Conservation (phyloP, 768 basidiomycete genomes). For the Xerocomellus amylosporus region DNA sequence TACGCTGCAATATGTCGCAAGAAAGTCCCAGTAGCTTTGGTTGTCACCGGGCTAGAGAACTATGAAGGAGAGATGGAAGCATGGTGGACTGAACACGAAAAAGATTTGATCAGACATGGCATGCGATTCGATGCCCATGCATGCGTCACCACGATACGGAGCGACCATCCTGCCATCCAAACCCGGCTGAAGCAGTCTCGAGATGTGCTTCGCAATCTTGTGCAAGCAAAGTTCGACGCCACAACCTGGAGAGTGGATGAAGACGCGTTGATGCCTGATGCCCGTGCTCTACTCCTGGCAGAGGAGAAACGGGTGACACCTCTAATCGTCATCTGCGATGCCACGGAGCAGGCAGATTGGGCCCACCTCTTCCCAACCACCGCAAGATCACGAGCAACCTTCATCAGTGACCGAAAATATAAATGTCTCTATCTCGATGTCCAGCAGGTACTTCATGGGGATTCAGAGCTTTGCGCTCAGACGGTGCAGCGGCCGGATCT, state of each 20-base stretch:
- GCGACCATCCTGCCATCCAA: conserved; percentile 26
- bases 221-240: conserved; percentile 8
- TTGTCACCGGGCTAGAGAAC: conserved; percentile 38
- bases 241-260: conserved; percentile 25
- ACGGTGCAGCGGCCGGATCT: conserved; percentile 18
- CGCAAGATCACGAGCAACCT: neutral
- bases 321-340: conserved; percentile 17
- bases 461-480: neutral
- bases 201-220: conserved; percentile 18
- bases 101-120: conserved; percentile 27
- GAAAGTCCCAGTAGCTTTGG: conserved; percentile 31
- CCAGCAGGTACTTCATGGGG: neutral
- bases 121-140: conserved; percentile 40
- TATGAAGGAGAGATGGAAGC: conserved; percentile 32
- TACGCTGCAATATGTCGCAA: conserved; percentile 29
- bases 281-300: conserved; percentile 12
- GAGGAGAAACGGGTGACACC: conserved; percentile 12
- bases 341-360: conserved; percentile 2
- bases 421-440: conserved; percentile 11
- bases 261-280: conserved; percentile 19
- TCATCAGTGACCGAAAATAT: conserved; percentile 10
- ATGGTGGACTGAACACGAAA: conserved; percentile 40
- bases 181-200: conserved; percentile 17
- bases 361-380: conserved; percentile 1
- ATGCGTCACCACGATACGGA: conserved; percentile 39